Evolutionary conservation across 768 basidiomycete genomes (phyloP), one percentile per base, ranked within the genome.

Genomic region (Xerocomellus dryophilus): DNA sequence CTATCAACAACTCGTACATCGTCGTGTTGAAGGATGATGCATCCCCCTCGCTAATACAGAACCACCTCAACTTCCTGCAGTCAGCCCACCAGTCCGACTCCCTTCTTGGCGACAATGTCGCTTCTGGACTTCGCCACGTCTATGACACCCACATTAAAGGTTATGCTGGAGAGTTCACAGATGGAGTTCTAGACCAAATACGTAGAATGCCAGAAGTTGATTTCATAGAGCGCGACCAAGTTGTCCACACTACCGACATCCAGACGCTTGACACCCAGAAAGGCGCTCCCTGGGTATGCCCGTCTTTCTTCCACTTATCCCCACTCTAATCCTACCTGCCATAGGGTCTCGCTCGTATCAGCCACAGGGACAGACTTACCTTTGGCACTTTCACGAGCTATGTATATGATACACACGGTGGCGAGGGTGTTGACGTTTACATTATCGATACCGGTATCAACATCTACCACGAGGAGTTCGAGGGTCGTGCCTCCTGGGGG

Each of bases 301-400:
- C 31, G 2, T 31, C 5, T 20, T 14, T 23, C 36, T 38, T 29
- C 10, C 17, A 2, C 7, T 43, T 12, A 3, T 41, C 10, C 34
- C 20, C 25, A n/a, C 20, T 53, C 67, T 70, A 43, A 66, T 40
- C 57, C 15, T 21, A 2, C 20, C 1, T 14, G 3, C 29, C 4
- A 54, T 48, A 97, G 97, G 97, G 97, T 67, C 85, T 99, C 42
- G 94, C 97, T 42, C 88, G 97, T 38, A 82, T 98, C 65, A 94
- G 92, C 59, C 97, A 99, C 75, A 83, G 95, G 42, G 56, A 75
- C 12, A 84, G 72, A 64, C 83, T 99, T 21, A 74, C 76, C 9
- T 85, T 98, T 56, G 71, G 81, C 34, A 98, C 92, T 12, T 98
- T 97, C 78, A 83, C 76, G 52, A 84, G 81, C 68, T 99, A 98